These are phyloP conservation scores for Monosporascus sp. DNA, from an alignment of 2,329 filamentous ascomycete genomes.

Conservation along the genomic window DNA sequence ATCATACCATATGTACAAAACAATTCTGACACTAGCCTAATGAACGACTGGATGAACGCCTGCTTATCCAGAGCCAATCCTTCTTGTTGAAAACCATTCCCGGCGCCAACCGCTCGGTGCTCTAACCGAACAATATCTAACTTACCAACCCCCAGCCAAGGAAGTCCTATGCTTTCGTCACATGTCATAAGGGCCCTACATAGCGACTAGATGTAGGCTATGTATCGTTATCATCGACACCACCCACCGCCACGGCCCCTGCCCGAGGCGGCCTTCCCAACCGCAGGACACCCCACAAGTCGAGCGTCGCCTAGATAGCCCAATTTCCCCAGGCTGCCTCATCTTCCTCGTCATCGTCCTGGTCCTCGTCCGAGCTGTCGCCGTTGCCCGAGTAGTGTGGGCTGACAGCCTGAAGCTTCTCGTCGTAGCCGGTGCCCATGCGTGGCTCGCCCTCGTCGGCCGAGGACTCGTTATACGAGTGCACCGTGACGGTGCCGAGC, in stretches of 20 bases:
- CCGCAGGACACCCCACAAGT: not conserved
- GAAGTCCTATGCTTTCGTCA: too few relatives aligned
- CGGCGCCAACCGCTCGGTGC: too few relatives aligned
- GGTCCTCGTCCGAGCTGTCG: not conserved
- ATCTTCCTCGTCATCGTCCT: slow-evolving; percentile 9
- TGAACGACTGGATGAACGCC: too few relatives aligned
- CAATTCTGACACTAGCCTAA: too few relatives aligned
- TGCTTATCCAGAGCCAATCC: too few relatives aligned
- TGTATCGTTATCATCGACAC: not conserved
- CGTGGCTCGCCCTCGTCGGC: slow-evolving; percentile 58
- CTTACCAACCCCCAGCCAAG: too few relatives aligned
- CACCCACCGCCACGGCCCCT: not conserved
- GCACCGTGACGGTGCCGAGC: slow-evolving; percentile 69
- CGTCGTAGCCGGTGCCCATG: slow-evolving; percentile 56
- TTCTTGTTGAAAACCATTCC: too few relatives aligned
- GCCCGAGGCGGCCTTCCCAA: not conserved
- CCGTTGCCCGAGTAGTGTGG: not conserved
- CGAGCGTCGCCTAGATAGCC: not conserved
- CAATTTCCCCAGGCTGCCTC: not conserved
- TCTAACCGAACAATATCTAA: too few relatives aligned
- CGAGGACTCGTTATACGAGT: slow-evolving; percentile 67
- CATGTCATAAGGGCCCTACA: too few relatives aligned
- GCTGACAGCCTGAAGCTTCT: slow-evolving; percentile 42
- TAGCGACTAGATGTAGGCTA: too few relatives aligned
- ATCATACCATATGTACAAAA: too few relatives aligned